Conservation (phyloP, 257 asterid species). For the Capsicum rhomboideum region DNA sequence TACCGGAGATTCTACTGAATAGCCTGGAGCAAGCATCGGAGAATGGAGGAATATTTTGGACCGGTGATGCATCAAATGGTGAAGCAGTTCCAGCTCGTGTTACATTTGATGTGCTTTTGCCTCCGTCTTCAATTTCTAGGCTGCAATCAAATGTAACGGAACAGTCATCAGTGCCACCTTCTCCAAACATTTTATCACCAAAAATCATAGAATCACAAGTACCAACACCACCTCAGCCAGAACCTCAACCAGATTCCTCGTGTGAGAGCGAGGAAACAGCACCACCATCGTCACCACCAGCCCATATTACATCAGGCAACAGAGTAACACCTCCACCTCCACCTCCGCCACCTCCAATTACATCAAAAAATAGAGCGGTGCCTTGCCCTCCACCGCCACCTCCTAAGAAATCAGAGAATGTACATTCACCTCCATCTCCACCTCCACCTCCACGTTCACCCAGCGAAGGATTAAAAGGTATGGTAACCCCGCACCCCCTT, state of each 20-base stretch:
- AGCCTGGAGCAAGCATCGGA: constrained; percentile 8
- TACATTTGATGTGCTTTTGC: constrained; percentile 17
- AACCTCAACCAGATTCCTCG: background rate
- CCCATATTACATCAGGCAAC: background rate
- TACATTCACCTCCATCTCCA: background rate
- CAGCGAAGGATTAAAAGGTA: background rate
- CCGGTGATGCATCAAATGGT: background rate
- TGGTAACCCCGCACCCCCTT: constrained; percentile 14
- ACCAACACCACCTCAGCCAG: background rate
- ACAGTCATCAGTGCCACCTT: background rate
- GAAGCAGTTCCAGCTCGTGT: constrained; percentile 12
- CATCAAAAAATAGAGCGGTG: background rate
- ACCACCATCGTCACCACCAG: constrained; percentile 7
- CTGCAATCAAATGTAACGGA: constrained; percentile 9
- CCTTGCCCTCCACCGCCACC: constrained; percentile 22
- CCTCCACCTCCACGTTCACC: constrained; percentile 6
- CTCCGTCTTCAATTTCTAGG: constrained; percentile 19
- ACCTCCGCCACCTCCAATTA: constrained; percentile 6
- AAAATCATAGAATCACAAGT: background rate
- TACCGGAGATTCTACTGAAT: constrained; percentile 2
- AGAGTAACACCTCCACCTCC: constrained; percentile 7
- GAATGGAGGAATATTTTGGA: constrained; percentile 12
- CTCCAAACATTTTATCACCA: background rate
- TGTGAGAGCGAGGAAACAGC: background rate
- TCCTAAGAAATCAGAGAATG: background rate